Conservation (phyloP, 1,284 basidiomycete species). For the Leccinum pachyderme region DNA sequence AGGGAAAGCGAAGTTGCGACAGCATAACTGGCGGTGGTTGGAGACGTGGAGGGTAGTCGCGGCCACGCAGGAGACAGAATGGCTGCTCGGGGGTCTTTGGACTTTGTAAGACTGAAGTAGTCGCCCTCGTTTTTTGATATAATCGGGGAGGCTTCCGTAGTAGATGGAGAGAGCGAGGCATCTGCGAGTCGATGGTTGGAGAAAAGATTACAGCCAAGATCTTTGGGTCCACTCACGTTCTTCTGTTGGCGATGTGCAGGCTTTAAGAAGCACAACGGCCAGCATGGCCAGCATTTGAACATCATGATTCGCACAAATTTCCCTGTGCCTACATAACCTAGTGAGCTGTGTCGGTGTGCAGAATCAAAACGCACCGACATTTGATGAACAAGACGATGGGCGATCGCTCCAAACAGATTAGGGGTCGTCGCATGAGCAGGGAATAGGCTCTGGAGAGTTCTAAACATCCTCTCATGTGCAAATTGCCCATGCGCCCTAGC, state of each 20-base stretch:
- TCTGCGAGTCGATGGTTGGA: not conserved
- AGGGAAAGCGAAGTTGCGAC: constrained; percentile 37
- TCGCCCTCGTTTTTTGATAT: constrained; percentile 34
- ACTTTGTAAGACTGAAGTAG: constrained; percentile 48
- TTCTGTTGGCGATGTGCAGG: constrained; percentile 21
- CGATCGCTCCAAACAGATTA: constrained; percentile 27
- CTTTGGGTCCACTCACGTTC: constrained; percentile 23
- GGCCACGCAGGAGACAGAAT: constrained; percentile 36
- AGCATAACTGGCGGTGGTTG: constrained; percentile 34
- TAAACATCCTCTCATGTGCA: constrained; percentile 76
- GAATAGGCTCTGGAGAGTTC: constrained; percentile 56
- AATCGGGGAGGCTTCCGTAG: constrained; percentile 18
- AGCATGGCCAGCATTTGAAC: constrained; percentile 83
- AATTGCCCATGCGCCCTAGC: constrained; percentile 60
- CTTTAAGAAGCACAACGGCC: constrained; percentile 63
- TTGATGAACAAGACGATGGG: constrained; percentile 39
- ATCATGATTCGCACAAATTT: constrained; percentile 66
- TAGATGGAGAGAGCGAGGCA: constrained; percentile 15
- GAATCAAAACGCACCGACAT: constrained; percentile 39
- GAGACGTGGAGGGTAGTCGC: constrained; percentile 34
- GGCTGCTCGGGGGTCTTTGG: constrained; percentile 31
- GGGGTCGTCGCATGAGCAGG: constrained; percentile 24
- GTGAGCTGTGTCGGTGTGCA: constrained; percentile 7
- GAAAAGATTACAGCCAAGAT: not conserved
- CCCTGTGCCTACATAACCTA: constrained; percentile 49